Percentiles rank a stretch among this genome's conserved stretches.
These are phyloP conservation scores for Colletotrichum tropicale DNA, from an alignment of 2,329 filamentous ascomycete genomes.

Conservation along the genomic window DNA sequence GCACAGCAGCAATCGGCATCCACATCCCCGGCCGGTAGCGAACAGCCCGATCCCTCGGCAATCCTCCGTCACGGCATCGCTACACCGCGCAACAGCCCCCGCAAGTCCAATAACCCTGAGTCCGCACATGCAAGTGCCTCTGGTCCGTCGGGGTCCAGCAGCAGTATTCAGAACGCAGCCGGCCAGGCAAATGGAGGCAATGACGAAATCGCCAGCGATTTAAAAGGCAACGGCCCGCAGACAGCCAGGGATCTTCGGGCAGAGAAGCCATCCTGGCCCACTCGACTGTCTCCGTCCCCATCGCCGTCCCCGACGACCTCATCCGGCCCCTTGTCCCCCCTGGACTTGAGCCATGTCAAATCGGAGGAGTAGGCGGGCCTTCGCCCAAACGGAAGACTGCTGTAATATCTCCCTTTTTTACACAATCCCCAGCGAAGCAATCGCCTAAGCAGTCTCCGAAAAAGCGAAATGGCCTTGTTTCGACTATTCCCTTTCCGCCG, in stretches of 20 bases:
- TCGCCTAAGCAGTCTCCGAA: conserved; percentile 23
- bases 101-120: neutral
- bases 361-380: neutral
- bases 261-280: conserved; percentile 6
- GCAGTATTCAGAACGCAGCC: neutral
- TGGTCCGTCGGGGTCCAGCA: neutral
- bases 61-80: neutral
- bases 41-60: neutral
- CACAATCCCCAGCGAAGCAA: conserved; percentile 18
- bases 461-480: conserved; percentile 48
- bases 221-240: conserved; percentile 18
- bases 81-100: conserved; percentile 5
- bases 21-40: neutral
- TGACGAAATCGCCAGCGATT: neutral
- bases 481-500: conserved; percentile 69
- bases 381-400: neutral
- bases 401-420: conserved; percentile 38
- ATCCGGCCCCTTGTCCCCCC: conserved; percentile 9
- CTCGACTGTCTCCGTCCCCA: neutral
- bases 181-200: neutral
- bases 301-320: conserved; percentile 6
- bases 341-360: conserved; percentile 9
- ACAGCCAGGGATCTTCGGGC: conserved; percentile 19
- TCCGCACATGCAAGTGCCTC: neutral
- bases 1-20: neutral